These are phyloP conservation scores for Stenogyne calaminthoides DNA, from an alignment of 305 asterid species.

Conservation along the genomic window DNA sequence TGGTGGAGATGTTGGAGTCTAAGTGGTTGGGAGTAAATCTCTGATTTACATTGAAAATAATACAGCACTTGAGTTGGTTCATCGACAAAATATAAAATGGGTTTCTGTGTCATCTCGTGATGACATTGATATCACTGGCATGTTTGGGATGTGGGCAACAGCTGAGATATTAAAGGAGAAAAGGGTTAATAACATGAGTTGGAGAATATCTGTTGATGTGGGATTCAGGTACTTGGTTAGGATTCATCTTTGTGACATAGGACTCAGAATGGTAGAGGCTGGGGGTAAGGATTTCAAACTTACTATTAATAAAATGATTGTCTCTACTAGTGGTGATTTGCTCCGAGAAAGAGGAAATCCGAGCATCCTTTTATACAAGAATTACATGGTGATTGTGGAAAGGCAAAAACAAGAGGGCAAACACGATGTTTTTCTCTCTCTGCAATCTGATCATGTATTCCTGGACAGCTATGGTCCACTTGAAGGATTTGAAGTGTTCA, in stretches of 20 bases:
- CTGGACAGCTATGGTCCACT: conserved; percentile 32
- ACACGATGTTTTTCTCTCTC: conserved; percentile 36
- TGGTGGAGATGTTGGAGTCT: conserved; percentile 37
- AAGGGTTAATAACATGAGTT: conserved; percentile 23
- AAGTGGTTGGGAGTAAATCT: conserved; percentile 40
- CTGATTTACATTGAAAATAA: conserved; percentile 36
- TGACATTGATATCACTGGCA: conserved; percentile 24
- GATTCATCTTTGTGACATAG: conserved; percentile 46
- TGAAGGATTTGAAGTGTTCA: conserved; percentile 56
- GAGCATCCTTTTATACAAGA: conserved; percentile 33
- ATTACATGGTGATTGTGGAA: conserved; percentile 41
- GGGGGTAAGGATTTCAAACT: conserved; percentile 35
- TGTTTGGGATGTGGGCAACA: conserved; percentile 41
- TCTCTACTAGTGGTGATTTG: conserved; percentile 32
- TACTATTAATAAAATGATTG: conserved; percentile 36
- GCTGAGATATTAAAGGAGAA: conserved; percentile 9
- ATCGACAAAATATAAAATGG: conserved; percentile 34
- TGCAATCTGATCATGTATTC: conserved; percentile 28
- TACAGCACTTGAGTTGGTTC: conserved; percentile 47
- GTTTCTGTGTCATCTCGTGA: conserved; percentile 30
- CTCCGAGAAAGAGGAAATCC: conserved; percentile 27
- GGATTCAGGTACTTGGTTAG: conserved; percentile 56
- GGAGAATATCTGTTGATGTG: conserved; percentile 49
- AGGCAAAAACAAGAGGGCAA: conserved; percentile 46
- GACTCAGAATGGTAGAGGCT: conserved; percentile 32